Base-by-base conservation (phyloP, 805 yeast species). In the Nakazawaea pomicola region DNA sequence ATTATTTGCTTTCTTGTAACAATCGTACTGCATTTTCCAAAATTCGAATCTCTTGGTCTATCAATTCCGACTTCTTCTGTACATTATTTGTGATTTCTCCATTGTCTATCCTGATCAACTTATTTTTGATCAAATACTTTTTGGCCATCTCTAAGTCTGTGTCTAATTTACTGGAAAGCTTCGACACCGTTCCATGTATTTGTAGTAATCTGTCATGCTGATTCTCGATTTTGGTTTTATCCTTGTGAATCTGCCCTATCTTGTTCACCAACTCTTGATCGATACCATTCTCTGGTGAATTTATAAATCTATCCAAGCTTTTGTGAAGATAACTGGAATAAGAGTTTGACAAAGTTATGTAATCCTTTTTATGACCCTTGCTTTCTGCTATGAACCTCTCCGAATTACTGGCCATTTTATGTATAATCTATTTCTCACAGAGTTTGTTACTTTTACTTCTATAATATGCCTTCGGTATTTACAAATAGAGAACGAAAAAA, bases 1-100 rank as follows among this genome's bases (percentile, higher is more conserved):
- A 8, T 23, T 10, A 14, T 33, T 52, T 48, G 37, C 55, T 55
- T 38, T 59, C 64, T 33, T 24, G 27, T 3, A 72, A 56, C 15
- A 67, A 49, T 38, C 57, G 53, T 38, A 71, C 49, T 0, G 88
- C 71, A 31, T 65, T 60, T 54, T 88, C 96, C 33, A 88, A 57
- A 1, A 85, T 77, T 35, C 95, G 61, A 15, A 89, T 60, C 38
- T 80, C 79, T 48, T 82, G 83, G 57, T 88, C 95, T 2, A 85
- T 53, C 12, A 71, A 46, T 54, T 88, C 96, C 0, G 87, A 78
- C 49, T 76, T 67, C 32, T 67, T 64, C 50, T 79, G 85, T 3
- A 75, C 54, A 3, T 37, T 18, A 38, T 55, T 53, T 30, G 30
- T 20, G 20, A 24, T 18, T 25, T 24, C 34, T 15, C 25, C 31